A percentile compares a stretch with the other conserved stretches of the same genome.
These are phyloP conservation scores for Rosellinia necatrix DNA, from an alignment of 2,329 filamentous ascomycete species.

Conservation along the genomic window DNA sequence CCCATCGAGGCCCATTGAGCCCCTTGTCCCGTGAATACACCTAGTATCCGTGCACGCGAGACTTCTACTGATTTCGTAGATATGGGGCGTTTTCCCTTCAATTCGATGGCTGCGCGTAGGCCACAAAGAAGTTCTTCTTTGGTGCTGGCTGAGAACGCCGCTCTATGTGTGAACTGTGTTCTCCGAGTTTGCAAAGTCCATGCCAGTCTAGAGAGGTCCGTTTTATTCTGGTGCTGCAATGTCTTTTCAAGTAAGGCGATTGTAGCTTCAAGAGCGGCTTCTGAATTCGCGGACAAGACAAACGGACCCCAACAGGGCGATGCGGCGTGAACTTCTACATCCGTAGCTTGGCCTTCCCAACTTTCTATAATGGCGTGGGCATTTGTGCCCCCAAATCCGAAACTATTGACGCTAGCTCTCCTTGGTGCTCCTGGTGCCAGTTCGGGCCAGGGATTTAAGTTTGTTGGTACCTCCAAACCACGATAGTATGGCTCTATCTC, in stretches of 20 bases:
- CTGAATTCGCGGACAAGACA: not conserved
- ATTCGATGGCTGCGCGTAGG: too few relatives aligned
- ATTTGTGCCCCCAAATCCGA: slow-evolving; percentile 17
- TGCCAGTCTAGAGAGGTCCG: not conserved
- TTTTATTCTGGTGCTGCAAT: not conserved
- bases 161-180: not conserved
- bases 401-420: slow-evolving; percentile 28
- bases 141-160: not conserved
- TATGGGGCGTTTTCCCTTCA: too few relatives aligned
- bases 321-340: too few relatives aligned
- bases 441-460: not conserved
- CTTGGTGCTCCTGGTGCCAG: slow-evolving; percentile 18
- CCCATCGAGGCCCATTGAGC: slow-evolving; percentile 33
- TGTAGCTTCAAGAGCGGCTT: not conserved
- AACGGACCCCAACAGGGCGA: not conserved
- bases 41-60: slow-evolving; percentile 29
- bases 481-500: slow-evolving; percentile 8
- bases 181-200: slow-evolving; percentile 14
- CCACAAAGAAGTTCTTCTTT: not conserved
- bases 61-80: too few relatives aligned
- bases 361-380: slow-evolving; percentile 7
- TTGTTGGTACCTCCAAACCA: slow-evolving; percentile 29
- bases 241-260: not conserved
- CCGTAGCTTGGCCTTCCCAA: not conserved
- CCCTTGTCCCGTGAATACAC: slow-evolving; percentile 36